Conservation (phyloP, 2,329 filamentous ascomycete species). For the Xylaria sp. region DNA sequence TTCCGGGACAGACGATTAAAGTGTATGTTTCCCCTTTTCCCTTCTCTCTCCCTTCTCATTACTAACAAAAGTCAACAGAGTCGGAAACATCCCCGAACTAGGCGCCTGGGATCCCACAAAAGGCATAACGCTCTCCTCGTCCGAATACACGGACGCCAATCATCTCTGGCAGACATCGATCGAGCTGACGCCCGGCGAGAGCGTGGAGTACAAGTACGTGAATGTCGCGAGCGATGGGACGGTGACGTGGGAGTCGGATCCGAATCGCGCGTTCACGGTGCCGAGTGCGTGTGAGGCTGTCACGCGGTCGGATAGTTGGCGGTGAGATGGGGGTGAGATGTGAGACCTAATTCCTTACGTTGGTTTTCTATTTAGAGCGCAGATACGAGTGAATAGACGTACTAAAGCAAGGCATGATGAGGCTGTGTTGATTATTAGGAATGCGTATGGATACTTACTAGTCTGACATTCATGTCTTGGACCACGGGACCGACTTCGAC, state of each 20-base stretch:
- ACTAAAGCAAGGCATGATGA: too few species aligned
- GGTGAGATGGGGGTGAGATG: conserved; percentile 3
- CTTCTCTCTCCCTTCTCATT: background rate
- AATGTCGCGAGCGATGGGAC: conserved; percentile 41
- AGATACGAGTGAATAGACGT: too few species aligned
- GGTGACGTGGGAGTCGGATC: conserved; percentile 51
- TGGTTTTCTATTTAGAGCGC: too few species aligned
- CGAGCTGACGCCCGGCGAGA: conserved; percentile 40
- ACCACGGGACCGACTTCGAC: too few species aligned
- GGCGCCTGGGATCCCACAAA: conserved; percentile 45
- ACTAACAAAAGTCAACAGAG: conserved; percentile 7
- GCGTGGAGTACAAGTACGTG: conserved; percentile 52
- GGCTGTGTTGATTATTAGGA: too few species aligned
- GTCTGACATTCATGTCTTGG: too few species aligned
- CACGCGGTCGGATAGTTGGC: conserved; percentile 25
- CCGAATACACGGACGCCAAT: conserved; percentile 43
- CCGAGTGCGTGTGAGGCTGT: conserved; percentile 21
- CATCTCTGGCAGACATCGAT: conserved; percentile 47
- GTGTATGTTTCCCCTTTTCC: conserved; percentile 32
- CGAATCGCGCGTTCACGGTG: conserved; percentile 31
- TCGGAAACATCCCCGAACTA: conserved; percentile 33
- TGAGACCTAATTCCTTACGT: background rate
- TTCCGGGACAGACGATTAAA: conserved; percentile 43
- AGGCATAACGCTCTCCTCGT: conserved; percentile 44
- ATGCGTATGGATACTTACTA: too few species aligned